Conservation (phyloP, 106 monocot genomes). For the Acanthochlamys bracteata region DNA sequence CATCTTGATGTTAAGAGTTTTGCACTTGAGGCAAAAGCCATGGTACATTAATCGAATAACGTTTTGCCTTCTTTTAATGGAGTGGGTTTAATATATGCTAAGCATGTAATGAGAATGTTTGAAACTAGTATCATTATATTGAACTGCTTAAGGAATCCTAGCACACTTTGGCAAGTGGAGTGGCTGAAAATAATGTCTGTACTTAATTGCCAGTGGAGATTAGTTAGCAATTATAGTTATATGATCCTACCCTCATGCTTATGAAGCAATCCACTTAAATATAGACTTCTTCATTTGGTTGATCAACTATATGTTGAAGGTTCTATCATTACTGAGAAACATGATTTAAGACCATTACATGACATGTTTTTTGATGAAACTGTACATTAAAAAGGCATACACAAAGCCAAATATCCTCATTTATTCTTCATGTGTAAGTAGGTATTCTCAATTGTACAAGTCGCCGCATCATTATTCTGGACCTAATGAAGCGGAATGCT, state of each 20-base stretch:
- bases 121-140: neutral
- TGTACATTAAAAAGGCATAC: no score
- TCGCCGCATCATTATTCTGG: no score
- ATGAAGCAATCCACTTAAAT: neutral
- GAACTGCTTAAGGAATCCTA: neutral
- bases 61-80: neutral
- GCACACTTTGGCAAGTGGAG: slow-evolving; percentile 1
- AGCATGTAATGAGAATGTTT: neutral
- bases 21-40: slow-evolving; percentile 50
- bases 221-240: neutral
- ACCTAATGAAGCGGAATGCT: no score
- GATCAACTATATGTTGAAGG: no score
- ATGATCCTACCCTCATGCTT: neutral
- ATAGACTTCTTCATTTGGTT: neutral
- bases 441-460: no score
- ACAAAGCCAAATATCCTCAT: no score
- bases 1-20: slow-evolving; percentile 36
- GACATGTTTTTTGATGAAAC: no score
- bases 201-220: neutral
- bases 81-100: neutral
- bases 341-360: no score
- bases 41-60: slow-evolving; percentile 18
- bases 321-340: no score
- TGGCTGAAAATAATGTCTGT: neutral
- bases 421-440: no score